Evolutionary conservation across 2,329 filamentous ascomycete genomes (phyloP), one percentile per base, ranked within the genome.

Genomic region (Aspergillus luchuensis): DNA sequence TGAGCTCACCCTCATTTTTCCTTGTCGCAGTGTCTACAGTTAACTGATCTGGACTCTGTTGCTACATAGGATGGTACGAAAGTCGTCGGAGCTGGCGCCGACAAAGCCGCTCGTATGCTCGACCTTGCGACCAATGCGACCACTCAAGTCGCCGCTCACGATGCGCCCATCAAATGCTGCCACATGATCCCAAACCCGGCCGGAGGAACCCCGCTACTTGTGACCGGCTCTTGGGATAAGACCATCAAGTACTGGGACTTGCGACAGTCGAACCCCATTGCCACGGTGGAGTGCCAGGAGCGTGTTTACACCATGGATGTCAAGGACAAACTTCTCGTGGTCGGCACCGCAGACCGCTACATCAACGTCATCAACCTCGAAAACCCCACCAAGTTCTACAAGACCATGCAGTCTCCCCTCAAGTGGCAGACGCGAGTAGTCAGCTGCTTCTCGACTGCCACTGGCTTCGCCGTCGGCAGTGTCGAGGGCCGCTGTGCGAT

Each of bases 401-500:
- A 99, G 85, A 94, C 91, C 8, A 85, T 97, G 54, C 92, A 97
- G 79, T 97, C 92, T 72, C 95, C 95, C 3, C 85, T 99, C 48
- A 99, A 99, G 81, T 99, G 93, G 92, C 95, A 99, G 83, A 99
- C 95, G 1, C 85, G 94, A 60, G 92, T 96, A 11, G 91, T 98
- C 55, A 95, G 90, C 80, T 98, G 94, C 81, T 99, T 99, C 76
- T 88, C 89, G 13, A 94, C 99, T 74, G 90, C 92, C 6, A 88
- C 88, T 0, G 95, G 95, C 5, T 99, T 96, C 72, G 95, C 95
- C 1, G 91, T 99, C 54, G 95, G 95, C 57, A 96, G 91, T 74
- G 97, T 99, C 70, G 95, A 99, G 76, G 95, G 95, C 30, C 90
- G 95, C 58, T 99, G 95, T 76, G 95, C 95, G 1, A 99, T 99